These are phyloP conservation scores for Neurospora sp. DNA, from an alignment of 495 filamentous ascomycete species.

Conservation along the genomic window DNA sequence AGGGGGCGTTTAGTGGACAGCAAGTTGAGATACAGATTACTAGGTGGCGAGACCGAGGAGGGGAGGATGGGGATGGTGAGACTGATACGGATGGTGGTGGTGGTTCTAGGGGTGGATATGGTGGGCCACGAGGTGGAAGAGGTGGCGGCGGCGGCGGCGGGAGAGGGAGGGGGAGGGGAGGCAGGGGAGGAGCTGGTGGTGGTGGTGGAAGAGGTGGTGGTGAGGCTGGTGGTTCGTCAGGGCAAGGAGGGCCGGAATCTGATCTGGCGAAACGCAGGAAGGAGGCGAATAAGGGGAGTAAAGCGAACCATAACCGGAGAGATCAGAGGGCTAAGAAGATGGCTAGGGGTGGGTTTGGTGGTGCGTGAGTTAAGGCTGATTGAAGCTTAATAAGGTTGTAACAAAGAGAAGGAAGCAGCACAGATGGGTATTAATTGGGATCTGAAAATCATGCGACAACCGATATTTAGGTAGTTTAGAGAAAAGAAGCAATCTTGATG, in stretches of 20 bases:
- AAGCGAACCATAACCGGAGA: conserved; percentile 55
- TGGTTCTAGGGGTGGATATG: conserved; percentile 14
- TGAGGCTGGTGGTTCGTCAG: conserved; percentile 43
- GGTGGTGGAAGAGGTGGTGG: conserved; percentile 45
- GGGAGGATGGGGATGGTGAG: conserved; percentile 30
- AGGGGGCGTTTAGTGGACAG: conserved; percentile 37
- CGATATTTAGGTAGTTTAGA: neutral
- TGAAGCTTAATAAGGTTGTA: neutral
- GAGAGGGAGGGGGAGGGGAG: conserved; percentile 35
- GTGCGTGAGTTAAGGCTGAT: conserved; percentile 15
- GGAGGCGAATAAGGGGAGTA: conserved; percentile 52
- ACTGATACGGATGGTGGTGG: conserved; percentile 22
- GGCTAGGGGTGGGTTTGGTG: conserved; percentile 49
- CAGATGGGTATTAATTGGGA: neutral
- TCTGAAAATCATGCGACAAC: neutral
- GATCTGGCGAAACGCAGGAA: conserved; percentile 47
- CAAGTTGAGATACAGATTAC: conserved; percentile 54
- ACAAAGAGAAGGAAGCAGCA: neutral
- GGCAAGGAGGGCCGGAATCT: conserved; percentile 48
- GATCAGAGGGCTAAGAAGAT: conserved; percentile 73
- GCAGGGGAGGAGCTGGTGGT: conserved; percentile 32
- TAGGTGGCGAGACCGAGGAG: conserved; percentile 43
- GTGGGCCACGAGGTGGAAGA: conserved; percentile 33
- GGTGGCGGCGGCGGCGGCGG: conserved; percentile 15
- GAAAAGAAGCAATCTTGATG: neutral